Percentiles rank a stretch among this genome's conserved stretches.
phyloP scores from a whole-genome alignment of 2,329 filamentous ascomycete species.

The Balansia obtecta region DNA sequence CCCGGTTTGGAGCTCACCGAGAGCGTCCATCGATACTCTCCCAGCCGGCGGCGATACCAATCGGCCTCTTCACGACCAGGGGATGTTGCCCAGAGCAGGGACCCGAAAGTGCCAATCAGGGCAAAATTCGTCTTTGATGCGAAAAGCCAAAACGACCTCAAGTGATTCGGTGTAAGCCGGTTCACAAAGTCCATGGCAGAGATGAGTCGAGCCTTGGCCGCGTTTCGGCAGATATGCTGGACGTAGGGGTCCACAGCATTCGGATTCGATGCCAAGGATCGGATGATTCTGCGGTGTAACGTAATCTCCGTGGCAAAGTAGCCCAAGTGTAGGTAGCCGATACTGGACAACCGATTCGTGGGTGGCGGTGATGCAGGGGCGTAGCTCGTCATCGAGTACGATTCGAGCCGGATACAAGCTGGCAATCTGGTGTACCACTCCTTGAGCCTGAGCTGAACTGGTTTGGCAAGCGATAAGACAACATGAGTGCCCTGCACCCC shows the following conservation, averaged over 20 bases:
- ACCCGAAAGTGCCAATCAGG: slow-evolving; percentile 86
- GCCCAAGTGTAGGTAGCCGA: slow-evolving; percentile 73
- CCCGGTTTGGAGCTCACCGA: slow-evolving; percentile 69
- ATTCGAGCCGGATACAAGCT: slow-evolving; percentile 52
- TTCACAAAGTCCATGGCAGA: slow-evolving; percentile 98
- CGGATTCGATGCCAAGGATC: slow-evolving; percentile 46
- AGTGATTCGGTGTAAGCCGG: slow-evolving; percentile 71
- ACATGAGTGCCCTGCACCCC: slow-evolving; percentile 59
- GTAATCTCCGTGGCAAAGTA: slow-evolving; percentile 94
- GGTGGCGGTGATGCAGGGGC: slow-evolving; percentile 14
- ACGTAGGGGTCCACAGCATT: slow-evolving; percentile 60
- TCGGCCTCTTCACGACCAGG: slow-evolving; percentile 80
- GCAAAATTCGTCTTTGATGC: slow-evolving; percentile 85
- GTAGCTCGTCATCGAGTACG: slow-evolving; percentile 21
- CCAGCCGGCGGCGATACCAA: slow-evolving; percentile 76
- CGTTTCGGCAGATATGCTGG: slow-evolving; percentile 82
- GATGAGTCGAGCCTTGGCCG: slow-evolving; percentile 86
- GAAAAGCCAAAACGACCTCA: slow-evolving; percentile 90
- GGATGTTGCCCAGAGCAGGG: slow-evolving; percentile 77
- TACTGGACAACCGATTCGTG: slow-evolving; percentile 40
- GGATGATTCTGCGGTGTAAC: slow-evolving; percentile 80
- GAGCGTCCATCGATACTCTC: slow-evolving; percentile 90
- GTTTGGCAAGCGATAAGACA: slow-evolving; percentile 64
- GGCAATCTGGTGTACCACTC: slow-evolving; percentile 71
- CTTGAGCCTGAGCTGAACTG: slow-evolving; percentile 70